Base-by-base conservation (phyloP, 805 yeast genomes). In the Zygoascus biomembranicola region DNA sequence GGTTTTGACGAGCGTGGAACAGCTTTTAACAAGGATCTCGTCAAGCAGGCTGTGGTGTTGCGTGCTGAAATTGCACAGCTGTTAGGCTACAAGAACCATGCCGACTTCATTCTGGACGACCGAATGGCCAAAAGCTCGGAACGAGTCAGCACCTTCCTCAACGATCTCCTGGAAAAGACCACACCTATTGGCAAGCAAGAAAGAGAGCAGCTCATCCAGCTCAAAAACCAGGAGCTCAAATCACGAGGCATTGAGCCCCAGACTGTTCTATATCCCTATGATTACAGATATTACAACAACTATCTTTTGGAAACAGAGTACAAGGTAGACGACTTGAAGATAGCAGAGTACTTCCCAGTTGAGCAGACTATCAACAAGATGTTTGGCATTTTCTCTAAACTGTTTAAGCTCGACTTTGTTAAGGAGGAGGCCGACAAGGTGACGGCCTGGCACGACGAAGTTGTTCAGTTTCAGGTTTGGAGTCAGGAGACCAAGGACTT, bases 341-440 rank as follows among this genome's bases (percentile, higher is more conserved):
- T 88, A 55, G 73, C 89, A 5, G 90, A 88, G 65, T 88, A 80
- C 65, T 88, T 86, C 74, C 94, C 95, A 45, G 70, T 87, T 66
- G 79, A 81, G 48, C 73, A 78, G 14, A 83, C 94, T 1, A 77
- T 87, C 52, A 64, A 68, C 26, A 80, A 82, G 55, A 87, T 88
- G 94, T 72, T 88, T 53, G 71, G 73, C 8, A 78, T 87, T 57
- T 88, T 84, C 66, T 92, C 85, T 66, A 74, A 72, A 1, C 73
- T 88, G 49, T 83, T 88, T 69, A 80, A 80, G 55, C 74, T 88
- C 55, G 80, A 83, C 65, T 86, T 88, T 65, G 76, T 77, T 48
- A 79, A 78, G 62, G 69, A 69, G 8, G 63, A 69, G 1, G 61
- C 67, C 23, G 31, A 20, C 3, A 66, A 73, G 16, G 71, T 67